Evolutionary conservation across 2,329 filamentous ascomycete species (phyloP), one percentile per base, ranked within the genome.

Genomic region (Aureobasidium sp.): DNA sequence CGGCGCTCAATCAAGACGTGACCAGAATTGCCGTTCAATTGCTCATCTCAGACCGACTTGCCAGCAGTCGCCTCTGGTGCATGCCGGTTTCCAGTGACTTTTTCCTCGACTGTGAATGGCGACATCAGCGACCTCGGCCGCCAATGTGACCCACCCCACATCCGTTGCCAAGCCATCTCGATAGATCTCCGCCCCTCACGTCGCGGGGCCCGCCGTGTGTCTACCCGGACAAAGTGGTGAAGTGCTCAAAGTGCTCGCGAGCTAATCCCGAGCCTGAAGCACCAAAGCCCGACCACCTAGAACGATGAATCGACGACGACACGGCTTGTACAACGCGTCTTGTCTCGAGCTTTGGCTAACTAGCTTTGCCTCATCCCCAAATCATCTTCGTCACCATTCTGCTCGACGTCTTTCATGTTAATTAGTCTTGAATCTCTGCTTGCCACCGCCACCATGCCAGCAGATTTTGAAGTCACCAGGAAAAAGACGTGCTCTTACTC

Each of bases 21-120:
- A 58, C 54, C 54, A 58, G 32, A 58, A 58, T 37, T 58, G 37
- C 54, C 37, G 42, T 58, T 34, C 53, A 57, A 57, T 57, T 57
- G 53, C 53, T 57, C 53, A 57, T 57, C 39, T 57, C 53, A 57
- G 53, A 44, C 53, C 53, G 53, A 57, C 14, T n/a, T n/a, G 6
- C n/a, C n/a, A 45, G 39, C 53, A 37, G 42, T 48, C 54, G 54
- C 32, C 54, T 47, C 51, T 54, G 14, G 21, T 42, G 25, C 39
- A 36, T 16, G 47, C 30, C 47, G 25, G 27, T 9, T 25, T 30
- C 29, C 30, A 36, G 30, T 45, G 39, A 54, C 39, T 25, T 57
- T 57, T 57, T 57, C 29, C 30, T 57, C 16, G n/a, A n/a, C 37
- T 27, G 10, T n/a, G n/a, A 16, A 58, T 58, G 54, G 42, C 54